These are phyloP conservation scores for Debaryomyces castellii DNA, from an alignment of 805 yeast genomes.

Conservation along the genomic window DNA sequence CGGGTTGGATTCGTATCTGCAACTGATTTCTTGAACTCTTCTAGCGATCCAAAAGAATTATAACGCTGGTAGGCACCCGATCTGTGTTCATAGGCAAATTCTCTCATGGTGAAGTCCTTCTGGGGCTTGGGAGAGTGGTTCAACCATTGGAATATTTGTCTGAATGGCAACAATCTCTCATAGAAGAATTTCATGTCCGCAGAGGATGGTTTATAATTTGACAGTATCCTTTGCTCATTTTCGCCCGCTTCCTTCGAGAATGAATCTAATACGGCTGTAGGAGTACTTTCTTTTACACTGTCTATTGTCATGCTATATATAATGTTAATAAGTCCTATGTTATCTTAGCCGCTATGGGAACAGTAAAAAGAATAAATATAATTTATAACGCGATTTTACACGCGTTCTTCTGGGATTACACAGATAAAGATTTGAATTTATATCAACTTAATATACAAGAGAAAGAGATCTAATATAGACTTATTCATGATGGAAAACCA, in stretches of 20 bases:
- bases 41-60: constrained; percentile 64
- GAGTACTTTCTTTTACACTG: not conserved
- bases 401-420: not conserved
- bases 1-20: constrained; percentile 77
- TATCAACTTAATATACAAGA: constrained; percentile 1
- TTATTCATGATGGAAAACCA: constrained; percentile 50
- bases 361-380: not conserved
- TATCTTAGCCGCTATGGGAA: too few species aligned
- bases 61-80: constrained; percentile 90
- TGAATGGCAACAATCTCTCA: constrained; percentile 70
- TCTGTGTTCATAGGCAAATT: constrained; percentile 86
- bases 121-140: constrained; percentile 79
- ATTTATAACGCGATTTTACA: not conserved
- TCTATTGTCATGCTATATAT: constrained; percentile 4
- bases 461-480: not conserved
- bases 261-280: constrained; percentile 1
- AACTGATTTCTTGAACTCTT: constrained; percentile 78
- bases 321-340: not conserved
- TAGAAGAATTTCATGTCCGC: constrained; percentile 76
- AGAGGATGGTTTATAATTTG: constrained; percentile 33
- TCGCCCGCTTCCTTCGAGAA: constrained; percentile 3
- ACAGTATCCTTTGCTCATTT: not conserved
- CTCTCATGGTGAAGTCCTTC: constrained; percentile 81
- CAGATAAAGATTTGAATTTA: not conserved
- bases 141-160: constrained; percentile 81